These are phyloP conservation scores for Akanthomyces muscarius DNA, from an alignment of 2,329 filamentous ascomycete species.

Conservation along the genomic window DNA sequence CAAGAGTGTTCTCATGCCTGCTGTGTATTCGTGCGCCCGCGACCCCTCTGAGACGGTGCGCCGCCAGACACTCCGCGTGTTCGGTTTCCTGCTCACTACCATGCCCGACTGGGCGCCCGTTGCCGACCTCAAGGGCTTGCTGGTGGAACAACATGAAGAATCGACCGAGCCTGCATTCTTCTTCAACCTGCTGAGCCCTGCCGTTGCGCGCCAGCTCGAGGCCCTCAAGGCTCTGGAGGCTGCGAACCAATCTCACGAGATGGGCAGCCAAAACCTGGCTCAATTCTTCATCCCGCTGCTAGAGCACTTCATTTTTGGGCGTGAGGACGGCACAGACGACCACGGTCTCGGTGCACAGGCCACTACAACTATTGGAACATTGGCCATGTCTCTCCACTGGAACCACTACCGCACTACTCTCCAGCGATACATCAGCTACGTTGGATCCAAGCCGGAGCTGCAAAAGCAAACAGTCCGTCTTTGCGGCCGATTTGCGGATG, in stretches of 20 bases:
- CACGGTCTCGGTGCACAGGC: conserved; percentile 85
- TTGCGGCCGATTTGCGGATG: conserved; percentile 75
- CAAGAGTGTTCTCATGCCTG: conserved; percentile 63
- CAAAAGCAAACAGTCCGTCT: conserved; percentile 84
- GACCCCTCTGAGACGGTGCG: conserved; percentile 81
- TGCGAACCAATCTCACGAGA: conserved; percentile 58
- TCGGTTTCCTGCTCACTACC: conserved; percentile 71
- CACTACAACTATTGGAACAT: conserved; percentile 69
- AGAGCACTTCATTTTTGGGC: conserved; percentile 90
- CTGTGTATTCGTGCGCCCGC: conserved; percentile 70
- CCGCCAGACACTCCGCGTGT: conserved; percentile 72
- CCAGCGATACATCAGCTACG: conserved; percentile 76
- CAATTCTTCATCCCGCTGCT: conserved; percentile 87
- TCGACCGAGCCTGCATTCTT: conserved; percentile 71
- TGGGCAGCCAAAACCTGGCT: conserved; percentile 74
- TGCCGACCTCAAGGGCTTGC: conserved; percentile 67
- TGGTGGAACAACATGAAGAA: conserved; percentile 62
- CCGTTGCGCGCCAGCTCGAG: conserved; percentile 78
- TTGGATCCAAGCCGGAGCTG: conserved; percentile 73
- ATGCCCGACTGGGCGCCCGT: conserved; percentile 68
- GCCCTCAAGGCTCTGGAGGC: conserved; percentile 73
- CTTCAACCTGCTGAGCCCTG: conserved; percentile 85
- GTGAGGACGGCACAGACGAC: conserved; percentile 68
- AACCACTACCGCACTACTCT: conserved; percentile 83
- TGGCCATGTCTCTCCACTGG: conserved; percentile 81